Evolutionary conservation across 1,139 yeast species (phyloP).

Genomic region (Tardiomyces blankii): DNA sequence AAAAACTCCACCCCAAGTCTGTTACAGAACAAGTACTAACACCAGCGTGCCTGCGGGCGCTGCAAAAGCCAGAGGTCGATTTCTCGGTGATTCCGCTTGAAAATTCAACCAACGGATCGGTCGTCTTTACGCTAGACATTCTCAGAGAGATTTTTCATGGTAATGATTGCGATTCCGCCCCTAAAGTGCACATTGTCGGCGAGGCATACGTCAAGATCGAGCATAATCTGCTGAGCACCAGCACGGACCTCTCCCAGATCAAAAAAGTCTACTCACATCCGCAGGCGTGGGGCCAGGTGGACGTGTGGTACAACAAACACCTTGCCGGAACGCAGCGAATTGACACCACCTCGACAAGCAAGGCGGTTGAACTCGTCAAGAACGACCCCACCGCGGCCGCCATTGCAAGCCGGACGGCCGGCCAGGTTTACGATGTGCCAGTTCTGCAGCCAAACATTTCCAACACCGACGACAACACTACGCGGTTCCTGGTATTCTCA

Average conservation of each 20-base stretch:
- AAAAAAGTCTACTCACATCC: conserved; percentile 77
- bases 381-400: conserved; percentile 35
- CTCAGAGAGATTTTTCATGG: conserved; percentile 22
- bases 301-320: conserved; percentile 7
- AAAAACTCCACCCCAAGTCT: neutral
- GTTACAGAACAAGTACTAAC: neutral
- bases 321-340: conserved; percentile 32
- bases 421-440: conserved; percentile 50
- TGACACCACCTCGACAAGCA: conserved; percentile 72
- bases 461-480: conserved; percentile 65
- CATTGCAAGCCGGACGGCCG: conserved; percentile 53
- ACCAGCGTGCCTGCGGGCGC: neutral
- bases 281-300: conserved; percentile 92
- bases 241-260: conserved; percentile 34
- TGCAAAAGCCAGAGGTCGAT: conserved; percentile 30
- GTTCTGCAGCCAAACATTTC: conserved; percentile 48
- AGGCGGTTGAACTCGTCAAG: conserved; percentile 61
- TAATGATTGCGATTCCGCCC: conserved; percentile 13
- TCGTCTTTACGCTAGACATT: conserved; percentile 71
- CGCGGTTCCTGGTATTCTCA: conserved; percentile 68
- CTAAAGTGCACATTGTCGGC: conserved; percentile 37
- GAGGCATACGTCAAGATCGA: conserved; percentile 78
- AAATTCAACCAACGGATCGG: conserved; percentile 92
- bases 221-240: conserved; percentile 56
- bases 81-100: conserved; percentile 86